Evolutionary conservation across 192 early-diverging fungal genomes (phyloP).

Genomic region (Chytriomyces hyalinus): DNA sequence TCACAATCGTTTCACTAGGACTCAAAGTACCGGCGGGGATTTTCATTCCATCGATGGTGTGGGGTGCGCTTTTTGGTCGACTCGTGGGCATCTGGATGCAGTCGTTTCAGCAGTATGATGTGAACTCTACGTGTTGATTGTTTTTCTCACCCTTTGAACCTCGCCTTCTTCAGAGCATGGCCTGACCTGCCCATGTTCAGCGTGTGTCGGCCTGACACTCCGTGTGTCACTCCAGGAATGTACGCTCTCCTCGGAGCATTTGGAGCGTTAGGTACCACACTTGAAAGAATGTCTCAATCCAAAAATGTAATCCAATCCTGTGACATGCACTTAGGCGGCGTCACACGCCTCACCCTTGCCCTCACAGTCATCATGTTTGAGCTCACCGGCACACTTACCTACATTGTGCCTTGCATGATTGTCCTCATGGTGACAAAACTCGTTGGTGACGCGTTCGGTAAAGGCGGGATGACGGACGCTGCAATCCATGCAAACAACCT

Average conservation of each 20-base stretch:
- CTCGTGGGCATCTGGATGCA: slow-evolving; percentile 85
- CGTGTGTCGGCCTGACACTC: slow-evolving; percentile 48
- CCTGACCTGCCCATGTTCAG: slow-evolving; percentile 45
- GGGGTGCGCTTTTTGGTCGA: slow-evolving; percentile 87
- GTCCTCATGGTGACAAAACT: slow-evolving; percentile 69
- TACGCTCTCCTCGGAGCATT: slow-evolving; percentile 96
- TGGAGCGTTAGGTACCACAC: slow-evolving; percentile 73
- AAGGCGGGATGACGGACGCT: slow-evolving; percentile 43
- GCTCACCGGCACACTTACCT: slow-evolving; percentile 93
- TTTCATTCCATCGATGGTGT: slow-evolving; percentile 60
- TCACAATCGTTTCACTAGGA: slow-evolving; percentile 52
- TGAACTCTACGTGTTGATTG: background rate
- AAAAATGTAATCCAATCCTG: slow-evolving; percentile 22
- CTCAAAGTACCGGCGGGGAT: slow-evolving; percentile 55
- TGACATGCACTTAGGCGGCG: slow-evolving; percentile 40
- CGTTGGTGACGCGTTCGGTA: slow-evolving; percentile 59
- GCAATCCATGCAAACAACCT: slow-evolving; percentile 45
- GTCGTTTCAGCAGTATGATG: slow-evolving; percentile 64
- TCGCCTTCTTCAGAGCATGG: slow-evolving; percentile 15
- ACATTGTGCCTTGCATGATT: slow-evolving; percentile 79
- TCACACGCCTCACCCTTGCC: slow-evolving; percentile 35
- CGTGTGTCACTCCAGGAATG: slow-evolving; percentile 81
- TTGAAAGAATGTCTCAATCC: slow-evolving; percentile 50
- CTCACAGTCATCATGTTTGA: slow-evolving; percentile 98
- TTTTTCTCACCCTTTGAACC: background rate